A percentile compares a stretch with the other conserved stretches of the same genome.
phyloP scores from a whole-genome alignment of 2,329 filamentous ascomycete species.

The Calonectria pseudoreteaudii region DNA sequence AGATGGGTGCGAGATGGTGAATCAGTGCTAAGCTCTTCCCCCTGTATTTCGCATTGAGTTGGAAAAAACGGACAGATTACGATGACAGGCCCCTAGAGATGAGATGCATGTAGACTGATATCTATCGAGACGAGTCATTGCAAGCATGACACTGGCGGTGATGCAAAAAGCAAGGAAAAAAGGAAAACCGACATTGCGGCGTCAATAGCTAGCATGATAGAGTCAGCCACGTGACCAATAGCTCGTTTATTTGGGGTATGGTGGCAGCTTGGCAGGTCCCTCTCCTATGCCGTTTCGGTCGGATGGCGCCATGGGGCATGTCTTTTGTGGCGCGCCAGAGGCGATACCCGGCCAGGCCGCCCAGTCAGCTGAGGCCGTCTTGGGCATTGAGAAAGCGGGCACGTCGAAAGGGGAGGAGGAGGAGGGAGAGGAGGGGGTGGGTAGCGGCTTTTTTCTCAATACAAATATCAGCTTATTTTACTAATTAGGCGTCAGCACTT shows the following conservation, averaged over 20 bases:
- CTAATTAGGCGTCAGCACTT: background rate
- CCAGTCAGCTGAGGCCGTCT: background rate
- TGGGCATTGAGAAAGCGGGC: background rate
- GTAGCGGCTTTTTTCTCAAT: too few species aligned
- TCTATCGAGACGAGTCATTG: background rate
- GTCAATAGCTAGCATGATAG: background rate
- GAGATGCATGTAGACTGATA: background rate
- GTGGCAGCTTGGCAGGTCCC: background rate
- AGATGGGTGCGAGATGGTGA: background rate
- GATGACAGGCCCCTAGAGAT: background rate
- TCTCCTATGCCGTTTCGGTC: background rate
- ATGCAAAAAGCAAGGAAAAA: background rate
- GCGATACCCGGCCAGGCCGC: background rate
- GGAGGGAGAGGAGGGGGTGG: too few species aligned
- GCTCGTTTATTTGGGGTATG: background rate
- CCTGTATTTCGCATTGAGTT: background rate
- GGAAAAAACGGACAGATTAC: background rate
- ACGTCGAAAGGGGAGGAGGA: background rate
- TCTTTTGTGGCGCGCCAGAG: background rate
- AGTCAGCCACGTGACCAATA: background rate
- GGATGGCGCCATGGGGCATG: background rate
- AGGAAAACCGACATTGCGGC: background rate
- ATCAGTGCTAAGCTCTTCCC: background rate
- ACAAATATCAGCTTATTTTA: conserved; percentile 7
- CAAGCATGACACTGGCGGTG: background rate